Conservation (phyloP, 352 stramenopile species). For the Globisporangium paroecandrum region DNA sequence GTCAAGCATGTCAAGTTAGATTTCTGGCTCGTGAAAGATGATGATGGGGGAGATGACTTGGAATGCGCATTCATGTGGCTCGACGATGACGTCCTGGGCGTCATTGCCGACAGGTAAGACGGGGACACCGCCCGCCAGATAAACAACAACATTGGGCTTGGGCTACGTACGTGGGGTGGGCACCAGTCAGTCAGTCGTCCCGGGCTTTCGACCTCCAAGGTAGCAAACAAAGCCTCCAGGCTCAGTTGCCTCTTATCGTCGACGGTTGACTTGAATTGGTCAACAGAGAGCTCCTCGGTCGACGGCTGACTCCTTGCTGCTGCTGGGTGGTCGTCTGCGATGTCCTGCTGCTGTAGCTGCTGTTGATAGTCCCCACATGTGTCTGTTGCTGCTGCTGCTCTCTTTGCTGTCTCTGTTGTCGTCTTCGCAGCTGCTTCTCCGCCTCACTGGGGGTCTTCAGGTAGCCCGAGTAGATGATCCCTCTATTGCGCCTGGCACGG, state of each 20-base stretch:
- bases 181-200: background rate
- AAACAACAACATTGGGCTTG: background rate
- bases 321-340: background rate
- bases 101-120: background rate
- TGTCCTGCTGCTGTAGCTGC: background rate
- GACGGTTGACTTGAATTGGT: background rate
- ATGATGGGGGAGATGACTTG: too few relatives aligned
- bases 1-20: background rate
- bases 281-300: background rate
- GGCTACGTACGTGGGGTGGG: background rate
- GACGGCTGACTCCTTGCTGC: background rate
- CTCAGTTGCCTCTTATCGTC: background rate
- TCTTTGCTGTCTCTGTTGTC: background rate
- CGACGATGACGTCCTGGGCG: background rate
- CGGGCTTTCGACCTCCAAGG: background rate
- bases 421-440: background rate
- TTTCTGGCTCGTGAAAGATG: background rate
- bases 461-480: constrained; percentile 15
- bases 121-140: background rate
- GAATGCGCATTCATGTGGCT: background rate
- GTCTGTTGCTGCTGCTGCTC: background rate
- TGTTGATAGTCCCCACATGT: background rate
- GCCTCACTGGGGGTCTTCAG: constrained; percentile 4
- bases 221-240: background rate
- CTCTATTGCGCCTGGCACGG: background rate